Base-by-base conservation (phyloP, 2,329 filamentous ascomycete species). In the Stachybotrys elegans region DNA sequence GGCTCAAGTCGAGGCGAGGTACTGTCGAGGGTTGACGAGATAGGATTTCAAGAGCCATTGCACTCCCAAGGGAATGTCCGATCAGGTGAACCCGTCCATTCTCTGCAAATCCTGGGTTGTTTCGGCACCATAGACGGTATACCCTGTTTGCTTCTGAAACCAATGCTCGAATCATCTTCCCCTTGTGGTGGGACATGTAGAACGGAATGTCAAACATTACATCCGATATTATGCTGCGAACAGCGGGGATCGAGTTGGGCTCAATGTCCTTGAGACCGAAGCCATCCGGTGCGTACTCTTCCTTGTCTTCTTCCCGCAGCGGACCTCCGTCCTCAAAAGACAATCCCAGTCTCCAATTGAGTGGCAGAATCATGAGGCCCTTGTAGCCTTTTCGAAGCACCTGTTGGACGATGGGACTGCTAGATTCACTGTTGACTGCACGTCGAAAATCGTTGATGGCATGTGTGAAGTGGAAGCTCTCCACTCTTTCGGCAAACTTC, bases 141-240 rank as follows among this genome's bases (percentile, higher is more conserved):
- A 98, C 88, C 5, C 92, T 81, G 58, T 98, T 98, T 7, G 93
- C 92, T 68, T 98, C 93, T 46, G 78, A 78, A 32, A 95, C 84
- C 39, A 96, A 83, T 1, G 93, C 91, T 35, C 84, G 78, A 41
- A 95, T 86, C 91, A 98, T 97, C 63, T 90, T 95, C 4, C 84
- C 80, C 57, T 97, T 95, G 66, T 97, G 92, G 47, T 94, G 87
- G 1, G 92, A 97, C 68, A 98, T 84, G 67, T 97, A 98, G 61
- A 95, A 97, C 0, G 93, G 93, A 40, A 98, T 92, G 61, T 98
- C 93, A 40, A 97, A 84, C 89, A 98, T 96, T 55, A 98, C 89
- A 62, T 98, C 93, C 34, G 88, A 94, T 48, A 98, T 94, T 60
- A 98, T 82, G 58, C 86, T 88, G 37, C 93, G 84, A n/a, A 98